Base-by-base conservation (phyloP, 306 rosid genomes). In the Malus fusca region DNA sequence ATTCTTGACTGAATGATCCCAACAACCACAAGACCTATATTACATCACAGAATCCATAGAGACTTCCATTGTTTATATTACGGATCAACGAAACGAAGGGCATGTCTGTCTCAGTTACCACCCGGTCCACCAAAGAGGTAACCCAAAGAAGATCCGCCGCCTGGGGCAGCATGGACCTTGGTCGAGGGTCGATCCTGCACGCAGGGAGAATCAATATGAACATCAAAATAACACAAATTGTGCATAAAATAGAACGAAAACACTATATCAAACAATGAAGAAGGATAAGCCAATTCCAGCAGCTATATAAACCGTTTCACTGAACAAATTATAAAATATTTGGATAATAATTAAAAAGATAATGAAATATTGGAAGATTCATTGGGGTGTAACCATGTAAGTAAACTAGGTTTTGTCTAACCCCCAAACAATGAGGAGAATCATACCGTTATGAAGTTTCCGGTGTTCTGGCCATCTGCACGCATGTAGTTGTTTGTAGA, bases 111-210 rank as follows among this genome's bases (percentile, higher is more conserved):
- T 95, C 86, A 95, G 66, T 95, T 92, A 69, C 88, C 89, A 33
- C 82, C 91, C 2, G 89, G 88, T 63, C 88, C 80, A 62, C 94
- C 98, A 78, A 95, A 95, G 82, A 95, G 97, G 78, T 95, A 95
- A 75, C 88, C 97, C 83, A 95, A 81, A 65, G 98, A 95, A 64
- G 98, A 95, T 69, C 97, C 97, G 46, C 98, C 98, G 31, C 98
- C 97, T 10, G 98, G 98, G 62, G 97, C 97, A 78, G 98, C 77
- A 61, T 95, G 98, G 66, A 95, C 97, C 87, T 95, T 95, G 82
- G 98, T 92, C 43, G 98, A 90, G 72, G 98, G 98, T 61, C 98
- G 98, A 84, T 95, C 98, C 98, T 95, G 88, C 82, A 78, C 33
- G 71, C 75, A 43, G 25, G 74, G 58, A 73, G 1, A 51, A 67